Evolutionary conservation across 2,329 filamentous ascomycete species (phyloP), one percentile per base, ranked within the genome.

Genomic region (Alternaria sp.): DNA sequence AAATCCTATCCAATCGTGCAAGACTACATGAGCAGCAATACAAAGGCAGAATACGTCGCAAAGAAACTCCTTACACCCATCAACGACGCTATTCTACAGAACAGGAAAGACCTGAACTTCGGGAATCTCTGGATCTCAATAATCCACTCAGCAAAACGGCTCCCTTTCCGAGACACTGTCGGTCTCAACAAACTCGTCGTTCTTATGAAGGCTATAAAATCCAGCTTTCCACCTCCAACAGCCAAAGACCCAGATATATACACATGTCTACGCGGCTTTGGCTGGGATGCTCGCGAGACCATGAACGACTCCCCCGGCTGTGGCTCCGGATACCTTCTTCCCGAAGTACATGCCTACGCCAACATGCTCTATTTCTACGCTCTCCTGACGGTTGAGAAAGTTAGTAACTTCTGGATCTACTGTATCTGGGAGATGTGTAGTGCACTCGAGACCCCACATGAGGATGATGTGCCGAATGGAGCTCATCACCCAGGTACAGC

Each of bases 301-400:
- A 49, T 56, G 11, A 42, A 56, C 14, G 43, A 49, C 14, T 5
- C n/a, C n/a, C 53, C 53, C 0, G 53, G 53, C 14, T 30, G n/a
- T 26, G 26, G 28, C 18, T 30, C 32, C 18, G 53, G 53, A 18
- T 56, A 56, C 44, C 44, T 56, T 12, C 11, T 12, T 6, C 53
- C 26, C 32, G 53, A 56, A 49, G 44, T 24, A 16, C 44, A 56
- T 26, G 53, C 43, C 6, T 49, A 56, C 12, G 26, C 53, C 36
- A 56, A 49, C 14, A 56, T 56, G 53, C 34, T 49, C 32, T 49
- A 56, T 11, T 56, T 56, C 14, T 56, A 49, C 44, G 53, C 53
- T 5, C 53, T 56, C 7, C 26, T 56, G 22, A 56, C 36, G 22
- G 22, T 32, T 12, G 42, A 36, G 3, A 8, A 49, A 6, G 7